phyloP scores from a whole-genome alignment of 139 green algal genomes.

The Gonium pectorale region DNA sequence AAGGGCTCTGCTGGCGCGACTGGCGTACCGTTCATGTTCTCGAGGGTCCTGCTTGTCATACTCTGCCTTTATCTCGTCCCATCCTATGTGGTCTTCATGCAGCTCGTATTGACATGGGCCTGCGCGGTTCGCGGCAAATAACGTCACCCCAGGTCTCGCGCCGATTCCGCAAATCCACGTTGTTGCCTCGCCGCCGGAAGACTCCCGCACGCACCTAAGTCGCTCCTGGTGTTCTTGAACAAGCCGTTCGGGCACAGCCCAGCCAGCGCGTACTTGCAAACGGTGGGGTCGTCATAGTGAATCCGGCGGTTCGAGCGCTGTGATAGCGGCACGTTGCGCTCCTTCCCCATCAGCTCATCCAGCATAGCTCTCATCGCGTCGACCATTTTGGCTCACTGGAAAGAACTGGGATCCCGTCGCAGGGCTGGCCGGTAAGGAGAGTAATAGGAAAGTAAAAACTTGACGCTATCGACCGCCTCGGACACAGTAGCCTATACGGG shows the following conservation, averaged over 20 bases:
- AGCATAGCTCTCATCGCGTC: conserved; percentile 77
- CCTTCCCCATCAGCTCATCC: conserved; percentile 89
- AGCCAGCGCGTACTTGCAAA: conserved; percentile 88
- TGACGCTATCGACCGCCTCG: no score
- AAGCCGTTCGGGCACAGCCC: conserved; percentile 84
- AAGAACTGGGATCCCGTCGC: not conserved
- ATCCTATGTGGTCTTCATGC: conserved; percentile 87
- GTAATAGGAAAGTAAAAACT: no score
- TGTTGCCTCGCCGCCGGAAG: no score
- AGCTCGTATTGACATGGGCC: conserved; percentile 79
- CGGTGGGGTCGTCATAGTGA: conserved; percentile 72
- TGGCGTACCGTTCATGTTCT: conserved; percentile 73
- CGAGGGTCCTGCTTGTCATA: conserved; percentile 72
- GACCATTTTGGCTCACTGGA: conserved; percentile 40
- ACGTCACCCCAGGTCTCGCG: no score
- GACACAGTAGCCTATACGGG: no score
- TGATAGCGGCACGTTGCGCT: conserved; percentile 74
- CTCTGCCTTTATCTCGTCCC: conserved; percentile 64
- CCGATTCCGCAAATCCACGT: no score
- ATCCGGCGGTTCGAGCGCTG: conserved; percentile 62
- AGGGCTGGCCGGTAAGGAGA: no score
- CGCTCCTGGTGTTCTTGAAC: conserved; percentile 90
- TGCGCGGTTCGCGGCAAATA: no score
- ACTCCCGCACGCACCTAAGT: conserved; percentile 80
- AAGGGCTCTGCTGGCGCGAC: no score